phyloP scores from a whole-genome alignment of 768 basidiomycete species.

The Russula compacta region DNA sequence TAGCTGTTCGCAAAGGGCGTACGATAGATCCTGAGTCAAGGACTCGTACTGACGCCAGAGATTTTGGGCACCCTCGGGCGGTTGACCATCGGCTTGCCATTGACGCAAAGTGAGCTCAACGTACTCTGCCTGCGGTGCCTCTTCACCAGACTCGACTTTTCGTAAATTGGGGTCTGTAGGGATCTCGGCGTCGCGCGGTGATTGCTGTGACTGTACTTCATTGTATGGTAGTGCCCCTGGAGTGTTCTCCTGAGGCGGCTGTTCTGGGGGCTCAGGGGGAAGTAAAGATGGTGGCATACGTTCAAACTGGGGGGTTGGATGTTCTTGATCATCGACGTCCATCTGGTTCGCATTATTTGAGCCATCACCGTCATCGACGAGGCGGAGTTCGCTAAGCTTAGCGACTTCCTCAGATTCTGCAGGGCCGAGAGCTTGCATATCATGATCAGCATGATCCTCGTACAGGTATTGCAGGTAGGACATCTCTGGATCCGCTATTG shows the following conservation, averaged over 20 bases:
- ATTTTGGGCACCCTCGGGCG: constrained; percentile 47
- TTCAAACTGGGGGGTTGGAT: neutral
- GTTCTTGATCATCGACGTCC: constrained; percentile 38
- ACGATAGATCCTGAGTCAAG: constrained; percentile 84
- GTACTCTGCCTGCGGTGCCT: constrained; percentile 23
- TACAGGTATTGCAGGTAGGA: constrained; percentile 69
- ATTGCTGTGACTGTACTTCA: constrained; percentile 20
- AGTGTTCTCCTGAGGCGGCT: constrained; percentile 26
- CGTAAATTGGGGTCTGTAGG: neutral
- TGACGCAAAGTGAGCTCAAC: constrained; percentile 47
- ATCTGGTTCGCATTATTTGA: constrained; percentile 32
- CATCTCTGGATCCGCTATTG: constrained; percentile 30
- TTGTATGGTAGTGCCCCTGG: constrained; percentile 41
- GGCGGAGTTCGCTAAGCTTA: constrained; percentile 70
- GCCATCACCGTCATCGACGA: constrained; percentile 51
- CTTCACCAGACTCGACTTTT: constrained; percentile 24
- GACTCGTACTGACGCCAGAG: constrained; percentile 92
- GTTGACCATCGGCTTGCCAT: constrained; percentile 55
- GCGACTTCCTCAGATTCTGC: constrained; percentile 78
- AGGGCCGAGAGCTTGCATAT: constrained; percentile 85
- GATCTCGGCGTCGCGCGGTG: constrained; percentile 21
- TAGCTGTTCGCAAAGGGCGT: constrained; percentile 89
- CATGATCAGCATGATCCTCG: constrained; percentile 55
- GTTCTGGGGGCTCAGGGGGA: constrained; percentile 25
- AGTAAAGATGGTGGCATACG: constrained; percentile 22